These are phyloP conservation scores for Orbilia javanica DNA, from an alignment of 2,329 filamentous ascomycete genomes.

Conservation along the genomic window DNA sequence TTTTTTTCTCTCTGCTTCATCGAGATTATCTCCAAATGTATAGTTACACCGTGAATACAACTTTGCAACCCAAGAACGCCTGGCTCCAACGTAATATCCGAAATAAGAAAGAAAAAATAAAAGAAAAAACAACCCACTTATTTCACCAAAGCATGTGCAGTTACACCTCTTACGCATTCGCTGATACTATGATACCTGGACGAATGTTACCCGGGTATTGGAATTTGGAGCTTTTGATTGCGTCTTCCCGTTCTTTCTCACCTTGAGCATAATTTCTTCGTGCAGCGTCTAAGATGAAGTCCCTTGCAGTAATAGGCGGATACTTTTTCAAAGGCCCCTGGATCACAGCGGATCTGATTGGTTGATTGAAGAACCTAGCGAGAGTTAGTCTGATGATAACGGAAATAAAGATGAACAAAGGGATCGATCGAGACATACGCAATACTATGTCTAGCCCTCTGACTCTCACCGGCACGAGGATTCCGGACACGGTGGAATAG, in stretches of 20 bases:
- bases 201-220: slow-evolving; percentile 55
- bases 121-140: not conserved
- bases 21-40: not conserved
- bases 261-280: slow-evolving; percentile 68
- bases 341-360: slow-evolving; percentile 71
- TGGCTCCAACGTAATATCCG: not conserved
- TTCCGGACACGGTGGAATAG: slow-evolving; percentile 75
- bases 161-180: slow-evolving; percentile 35
- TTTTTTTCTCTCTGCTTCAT: slow-evolving; percentile 1
- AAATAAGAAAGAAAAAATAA: not conserved
- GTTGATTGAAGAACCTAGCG: slow-evolving; percentile 73
- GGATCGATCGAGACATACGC: slow-evolving; percentile 64
- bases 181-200: slow-evolving; percentile 50
- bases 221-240: slow-evolving; percentile 52
- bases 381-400: not conserved
- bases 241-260: slow-evolving; percentile 54
- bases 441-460: slow-evolving; percentile 74
- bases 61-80: slow-evolving; percentile 30
- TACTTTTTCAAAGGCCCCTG: slow-evolving; percentile 75
- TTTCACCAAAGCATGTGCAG: not conserved
- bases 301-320: slow-evolving; percentile 71
- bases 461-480: slow-evolving; percentile 69
- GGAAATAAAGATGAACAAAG: not conserved
- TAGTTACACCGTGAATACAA: slow-evolving; percentile 20
- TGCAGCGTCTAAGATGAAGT: slow-evolving; percentile 73